These are phyloP conservation scores for Quercus lobata DNA, from an alignment of 331 rosid genomes.

Conservation along the genomic window DNA sequence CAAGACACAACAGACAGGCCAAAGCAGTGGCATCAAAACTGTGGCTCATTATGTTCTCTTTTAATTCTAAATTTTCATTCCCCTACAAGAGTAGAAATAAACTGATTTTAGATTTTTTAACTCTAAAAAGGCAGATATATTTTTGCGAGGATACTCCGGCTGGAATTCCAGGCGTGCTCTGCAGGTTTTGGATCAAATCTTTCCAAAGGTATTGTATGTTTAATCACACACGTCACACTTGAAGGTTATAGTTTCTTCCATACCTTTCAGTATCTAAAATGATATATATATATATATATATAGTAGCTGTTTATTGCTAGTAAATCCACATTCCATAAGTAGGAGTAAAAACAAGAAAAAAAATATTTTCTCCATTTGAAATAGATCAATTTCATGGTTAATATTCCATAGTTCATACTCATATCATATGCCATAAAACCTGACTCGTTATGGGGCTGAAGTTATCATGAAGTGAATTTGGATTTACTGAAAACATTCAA, in stretches of 20 bases:
- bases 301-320: too few species aligned
- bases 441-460: not conserved
- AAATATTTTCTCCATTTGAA: too few species aligned
- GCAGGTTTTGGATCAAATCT: conserved; percentile 40
- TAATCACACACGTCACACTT: not conserved
- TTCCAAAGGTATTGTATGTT: conserved; percentile 55
- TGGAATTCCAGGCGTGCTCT: conserved; percentile 81
- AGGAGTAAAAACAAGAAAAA: not conserved
- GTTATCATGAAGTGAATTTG: not conserved
- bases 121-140: conserved; percentile 52
- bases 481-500: not conserved
- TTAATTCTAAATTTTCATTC: too few species aligned
- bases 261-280: not conserved
- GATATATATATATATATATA: too few species aligned
- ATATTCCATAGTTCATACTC: too few species aligned
- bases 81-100: not conserved
- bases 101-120: not conserved
- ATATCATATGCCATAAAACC: not conserved
- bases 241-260: not conserved
- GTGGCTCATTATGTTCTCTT: too few species aligned
- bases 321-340: not conserved
- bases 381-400: too few species aligned
- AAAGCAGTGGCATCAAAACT: too few species aligned
- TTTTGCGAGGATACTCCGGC: conserved; percentile 59
- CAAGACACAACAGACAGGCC: too few species aligned